phyloP scores from a whole-genome alignment of 164 flowering plant genomes.

The Stephania japonica region DNA sequence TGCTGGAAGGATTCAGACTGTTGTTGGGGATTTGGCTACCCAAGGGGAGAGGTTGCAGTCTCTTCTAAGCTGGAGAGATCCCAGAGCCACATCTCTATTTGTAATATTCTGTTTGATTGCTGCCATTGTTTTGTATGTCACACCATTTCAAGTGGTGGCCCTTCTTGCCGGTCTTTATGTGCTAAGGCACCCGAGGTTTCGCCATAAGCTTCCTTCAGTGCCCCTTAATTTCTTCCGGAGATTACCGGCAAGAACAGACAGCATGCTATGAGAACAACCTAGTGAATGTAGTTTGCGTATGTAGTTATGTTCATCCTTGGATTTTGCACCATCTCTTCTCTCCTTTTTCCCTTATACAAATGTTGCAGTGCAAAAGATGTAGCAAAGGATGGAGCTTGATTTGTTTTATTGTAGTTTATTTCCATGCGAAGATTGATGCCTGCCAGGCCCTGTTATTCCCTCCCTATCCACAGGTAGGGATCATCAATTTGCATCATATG shows the following conservation, averaged over 20 bases:
- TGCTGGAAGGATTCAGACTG: slow-evolving; percentile 72
- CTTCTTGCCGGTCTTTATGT: slow-evolving; percentile 47
- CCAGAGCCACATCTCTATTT: slow-evolving; percentile 61
- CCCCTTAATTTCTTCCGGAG: slow-evolving; percentile 66
- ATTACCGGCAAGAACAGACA: slow-evolving; percentile 64
- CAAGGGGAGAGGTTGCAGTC: slow-evolving; percentile 77
- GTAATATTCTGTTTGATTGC: slow-evolving; percentile 52
- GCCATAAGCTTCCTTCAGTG: slow-evolving; percentile 59
- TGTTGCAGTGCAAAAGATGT: slow-evolving; percentile 9
- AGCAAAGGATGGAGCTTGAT: slow-evolving; percentile 14
- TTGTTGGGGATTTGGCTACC: slow-evolving; percentile 68
- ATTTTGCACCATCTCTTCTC: neutral
- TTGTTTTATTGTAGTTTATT: slow-evolving; percentile 8
- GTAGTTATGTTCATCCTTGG: neutral
- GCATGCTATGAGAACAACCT: slow-evolving; percentile 40
- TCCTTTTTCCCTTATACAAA: neutral
- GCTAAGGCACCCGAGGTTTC: slow-evolving; percentile 68
- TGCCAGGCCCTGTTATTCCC: slow-evolving; percentile 16
- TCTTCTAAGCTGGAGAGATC: slow-evolving; percentile 73
- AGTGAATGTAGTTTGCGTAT: neutral
- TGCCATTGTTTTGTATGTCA: slow-evolving; percentile 58
- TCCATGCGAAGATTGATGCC: slow-evolving; percentile 13
- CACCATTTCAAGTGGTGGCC: slow-evolving; percentile 56
- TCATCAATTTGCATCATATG: slow-evolving; percentile 20
- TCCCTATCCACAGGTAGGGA: slow-evolving; percentile 18